Evolutionary conservation across 2,329 filamentous ascomycete genomes (phyloP).

Genomic region (Clonostachys byssicola): DNA sequence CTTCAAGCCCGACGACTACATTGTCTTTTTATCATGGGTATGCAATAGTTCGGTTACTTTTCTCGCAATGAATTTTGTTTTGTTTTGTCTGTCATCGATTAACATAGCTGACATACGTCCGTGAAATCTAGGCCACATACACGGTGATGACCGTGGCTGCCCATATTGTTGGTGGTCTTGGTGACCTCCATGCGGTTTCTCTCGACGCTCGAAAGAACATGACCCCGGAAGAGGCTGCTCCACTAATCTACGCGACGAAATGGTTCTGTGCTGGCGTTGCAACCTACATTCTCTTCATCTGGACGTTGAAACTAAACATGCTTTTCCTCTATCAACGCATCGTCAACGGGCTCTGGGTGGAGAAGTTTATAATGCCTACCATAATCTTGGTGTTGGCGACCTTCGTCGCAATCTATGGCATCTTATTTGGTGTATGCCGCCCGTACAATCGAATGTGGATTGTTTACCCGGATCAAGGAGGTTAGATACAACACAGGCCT

Average conservation of each 20-base stretch:
- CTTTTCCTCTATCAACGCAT: constrained; percentile 28
- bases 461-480: constrained; percentile 24
- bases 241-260: constrained; percentile 2
- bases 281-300: constrained; percentile 15
- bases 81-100: no score
- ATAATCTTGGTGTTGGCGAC: constrained; percentile 19
- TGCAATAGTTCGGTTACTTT: no score
- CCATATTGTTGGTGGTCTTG: no score
- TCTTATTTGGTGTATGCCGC: constrained; percentile 18
- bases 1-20: no score
- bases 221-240: no score
- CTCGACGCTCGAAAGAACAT: no score
- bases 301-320: constrained; percentile 31
- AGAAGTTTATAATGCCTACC: constrained; percentile 23
- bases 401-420: constrained; percentile 13
- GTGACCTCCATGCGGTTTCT: no score
- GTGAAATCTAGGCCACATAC: no score
- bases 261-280: constrained; percentile 10
- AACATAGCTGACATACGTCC: no score
- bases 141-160: no score
- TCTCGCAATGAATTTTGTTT: no score
- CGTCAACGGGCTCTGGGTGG: constrained; percentile 22
- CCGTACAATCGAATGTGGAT: constrained; percentile 25
- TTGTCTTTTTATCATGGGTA: no score
- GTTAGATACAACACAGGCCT: constrained; percentile 10